A percentile compares a stretch with the other conserved stretches of the same genome.
These are phyloP conservation scores for Plasmopara muralis DNA, from an alignment of 352 stramenopile genomes.

Conservation along the genomic window DNA sequence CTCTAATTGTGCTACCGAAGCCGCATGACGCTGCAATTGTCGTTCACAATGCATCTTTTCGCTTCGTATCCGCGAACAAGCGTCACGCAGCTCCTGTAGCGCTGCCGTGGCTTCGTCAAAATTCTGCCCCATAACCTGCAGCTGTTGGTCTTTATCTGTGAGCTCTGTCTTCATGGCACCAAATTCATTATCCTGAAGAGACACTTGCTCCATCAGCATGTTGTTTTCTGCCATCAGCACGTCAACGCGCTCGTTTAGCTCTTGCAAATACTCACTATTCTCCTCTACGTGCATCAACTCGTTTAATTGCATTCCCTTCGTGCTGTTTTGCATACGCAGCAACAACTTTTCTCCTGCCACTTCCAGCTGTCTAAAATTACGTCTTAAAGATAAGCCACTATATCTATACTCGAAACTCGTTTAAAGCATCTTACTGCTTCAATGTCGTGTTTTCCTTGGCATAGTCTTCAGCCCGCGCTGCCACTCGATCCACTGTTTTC, in stretches of 20 bases:
- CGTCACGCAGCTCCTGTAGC: conserved; percentile 58
- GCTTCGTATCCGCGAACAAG: conserved; percentile 41
- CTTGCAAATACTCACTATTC: conserved; percentile 48
- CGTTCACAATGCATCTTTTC: conserved; percentile 63
- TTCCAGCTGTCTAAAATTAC: conserved; percentile 47
- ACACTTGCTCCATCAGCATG: conserved; percentile 78
- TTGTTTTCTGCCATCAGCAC: conserved; percentile 82
- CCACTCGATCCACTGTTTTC: conserved; percentile 50
- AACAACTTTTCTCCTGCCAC: conserved; percentile 45
- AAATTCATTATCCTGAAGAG: conserved; percentile 69
- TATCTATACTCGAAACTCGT: background rate
- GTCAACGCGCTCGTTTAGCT: conserved; percentile 75
- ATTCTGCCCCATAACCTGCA: conserved; percentile 64
- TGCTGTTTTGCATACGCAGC: conserved; percentile 39
- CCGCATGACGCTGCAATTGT: conserved; percentile 63
- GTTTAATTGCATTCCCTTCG: conserved; percentile 31
- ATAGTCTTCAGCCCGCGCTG: conserved; percentile 35
- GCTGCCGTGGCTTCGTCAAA: conserved; percentile 69
- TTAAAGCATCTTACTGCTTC: conserved; percentile 37
- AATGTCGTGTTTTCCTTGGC: conserved; percentile 62
- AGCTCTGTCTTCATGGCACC: conserved; percentile 56
- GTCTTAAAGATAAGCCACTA: background rate
- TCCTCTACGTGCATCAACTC: conserved; percentile 34
- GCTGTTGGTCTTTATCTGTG: conserved; percentile 53
- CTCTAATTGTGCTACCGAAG: conserved; percentile 57